A percentile compares a stretch with the other conserved stretches of the same genome.
Conservation (phyloP, 2,329 filamentous ascomycete genomes). For the Leptographium wingfieldii region DNA sequence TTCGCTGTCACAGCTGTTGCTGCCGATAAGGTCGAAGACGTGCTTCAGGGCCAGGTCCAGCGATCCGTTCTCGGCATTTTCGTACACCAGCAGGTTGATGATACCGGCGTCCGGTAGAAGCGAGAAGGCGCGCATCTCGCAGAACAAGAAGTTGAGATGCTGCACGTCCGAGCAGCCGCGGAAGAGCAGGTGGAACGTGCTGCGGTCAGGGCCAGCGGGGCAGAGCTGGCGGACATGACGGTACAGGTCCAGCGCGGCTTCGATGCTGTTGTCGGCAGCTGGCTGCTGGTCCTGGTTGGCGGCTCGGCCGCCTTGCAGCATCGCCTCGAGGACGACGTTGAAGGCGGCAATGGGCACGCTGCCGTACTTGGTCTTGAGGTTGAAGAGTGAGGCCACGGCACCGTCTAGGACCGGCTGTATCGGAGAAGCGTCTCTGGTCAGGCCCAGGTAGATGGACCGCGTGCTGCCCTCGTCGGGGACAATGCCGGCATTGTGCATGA, state of each 20-base stretch:
- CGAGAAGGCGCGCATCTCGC: conserved; percentile 25
- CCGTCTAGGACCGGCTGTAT: conserved; percentile 22
- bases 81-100: conserved; percentile 21
- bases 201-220: conserved; percentile 20
- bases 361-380: conserved; percentile 26
- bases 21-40: conserved; percentile 16
- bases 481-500: conserved; percentile 57
- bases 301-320: conserved; percentile 6
- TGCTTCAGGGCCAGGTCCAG: conserved; percentile 23
- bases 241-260: conserved; percentile 23
- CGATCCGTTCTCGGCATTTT: conserved; percentile 19
- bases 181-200: conserved; percentile 25
- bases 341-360: conserved; percentile 25
- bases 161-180: conserved; percentile 15
- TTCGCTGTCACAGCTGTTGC: background rate
- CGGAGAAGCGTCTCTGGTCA: conserved; percentile 20
- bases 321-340: conserved; percentile 28
- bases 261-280: background rate
- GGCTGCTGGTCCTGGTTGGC: background rate
- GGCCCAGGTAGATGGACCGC: conserved; percentile 43
- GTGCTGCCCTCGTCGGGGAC: conserved; percentile 47
- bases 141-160: conserved; percentile 21
- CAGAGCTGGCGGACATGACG: conserved; percentile 23
- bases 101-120: conserved; percentile 18
- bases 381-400: conserved; percentile 41